phyloP scores from a whole-genome alignment of 2,329 filamentous ascomycete species.

The Beauveria medogensis region DNA sequence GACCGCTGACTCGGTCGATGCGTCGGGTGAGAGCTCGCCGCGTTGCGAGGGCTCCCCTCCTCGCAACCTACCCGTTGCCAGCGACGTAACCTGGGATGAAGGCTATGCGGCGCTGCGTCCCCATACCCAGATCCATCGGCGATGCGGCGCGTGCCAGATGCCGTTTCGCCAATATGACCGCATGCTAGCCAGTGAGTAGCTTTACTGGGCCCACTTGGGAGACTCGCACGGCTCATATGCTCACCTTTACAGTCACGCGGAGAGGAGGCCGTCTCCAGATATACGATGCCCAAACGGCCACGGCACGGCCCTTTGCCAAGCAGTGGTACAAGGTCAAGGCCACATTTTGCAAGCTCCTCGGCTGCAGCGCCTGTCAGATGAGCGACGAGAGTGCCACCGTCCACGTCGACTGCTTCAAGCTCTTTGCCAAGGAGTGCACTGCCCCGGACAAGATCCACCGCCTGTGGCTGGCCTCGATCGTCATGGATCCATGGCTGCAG shows the following conservation, averaged over 20 bases:
- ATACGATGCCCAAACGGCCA: constrained; percentile 2
- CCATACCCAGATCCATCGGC: constrained; percentile 6
- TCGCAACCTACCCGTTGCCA: background rate
- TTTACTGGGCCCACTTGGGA: background rate
- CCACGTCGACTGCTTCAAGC: constrained; percentile 6
- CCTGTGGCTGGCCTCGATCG: background rate
- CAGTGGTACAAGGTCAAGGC: constrained; percentile 4
- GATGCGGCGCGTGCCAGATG: constrained; percentile 2
- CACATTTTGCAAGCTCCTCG: background rate
- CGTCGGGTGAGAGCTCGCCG: background rate
- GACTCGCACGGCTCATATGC: background rate
- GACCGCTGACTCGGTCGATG: background rate
- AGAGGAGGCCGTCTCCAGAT: background rate
- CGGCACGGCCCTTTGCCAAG: background rate
- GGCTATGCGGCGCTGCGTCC: background rate
- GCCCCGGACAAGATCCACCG: constrained; percentile 4
- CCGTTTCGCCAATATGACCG: constrained; percentile 2
- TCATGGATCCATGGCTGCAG: constrained; percentile 4
- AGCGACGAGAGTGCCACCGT: constrained; percentile 1
- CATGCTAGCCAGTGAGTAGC: constrained; percentile 1
- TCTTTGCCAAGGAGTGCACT: constrained; percentile 1
- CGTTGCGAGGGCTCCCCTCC: background rate
- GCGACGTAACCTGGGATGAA: background rate
- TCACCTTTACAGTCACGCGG: background rate
- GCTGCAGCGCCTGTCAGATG: background rate